Conservation (phyloP, 228 moss, liverwort and hornwort genomes). For the Sphagnum magellanicum region DNA sequence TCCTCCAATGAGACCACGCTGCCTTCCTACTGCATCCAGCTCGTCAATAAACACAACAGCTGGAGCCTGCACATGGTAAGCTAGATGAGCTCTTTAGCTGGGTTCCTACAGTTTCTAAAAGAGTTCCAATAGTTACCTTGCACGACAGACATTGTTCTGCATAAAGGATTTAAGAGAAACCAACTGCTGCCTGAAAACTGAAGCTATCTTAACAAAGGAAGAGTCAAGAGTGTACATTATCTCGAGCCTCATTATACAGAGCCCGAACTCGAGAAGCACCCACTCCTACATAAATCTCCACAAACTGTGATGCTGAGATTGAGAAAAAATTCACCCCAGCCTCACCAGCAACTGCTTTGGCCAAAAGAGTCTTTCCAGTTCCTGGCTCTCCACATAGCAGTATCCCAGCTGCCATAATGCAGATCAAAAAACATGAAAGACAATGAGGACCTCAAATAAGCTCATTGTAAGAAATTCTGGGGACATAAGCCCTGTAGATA, state of each 20-base stretch:
- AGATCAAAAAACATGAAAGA: not conserved
- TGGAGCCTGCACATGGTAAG: conserved; percentile 58
- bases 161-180: no score
- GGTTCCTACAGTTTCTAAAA: not conserved
- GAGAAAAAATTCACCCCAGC: conserved; percentile 99
- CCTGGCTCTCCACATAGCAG: conserved; percentile 97
- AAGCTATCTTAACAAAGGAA: not conserved
- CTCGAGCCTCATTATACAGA: conserved; percentile 89
- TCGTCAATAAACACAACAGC: conserved; percentile 99
- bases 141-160: not conserved
- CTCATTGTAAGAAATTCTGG: no score
- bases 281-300: conserved; percentile 99
- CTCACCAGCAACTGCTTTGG: conserved; percentile 98
- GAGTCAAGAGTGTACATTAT: conserved; percentile 39
- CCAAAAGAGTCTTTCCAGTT: conserved; percentile 94
- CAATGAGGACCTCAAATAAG: not conserved
- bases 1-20: conserved; percentile 97
- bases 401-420: conserved; percentile 68
- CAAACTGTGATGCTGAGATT: conserved; percentile 95
- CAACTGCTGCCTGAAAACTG: not conserved
- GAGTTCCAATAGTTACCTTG: not conserved
- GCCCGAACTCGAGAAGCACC: conserved; percentile 98
- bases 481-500: no score
- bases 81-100: no score
- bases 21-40: conserved; percentile 96